Base-by-base conservation (phyloP, 2,329 filamentous ascomycete species). In the Colletotrichum melonis region DNA sequence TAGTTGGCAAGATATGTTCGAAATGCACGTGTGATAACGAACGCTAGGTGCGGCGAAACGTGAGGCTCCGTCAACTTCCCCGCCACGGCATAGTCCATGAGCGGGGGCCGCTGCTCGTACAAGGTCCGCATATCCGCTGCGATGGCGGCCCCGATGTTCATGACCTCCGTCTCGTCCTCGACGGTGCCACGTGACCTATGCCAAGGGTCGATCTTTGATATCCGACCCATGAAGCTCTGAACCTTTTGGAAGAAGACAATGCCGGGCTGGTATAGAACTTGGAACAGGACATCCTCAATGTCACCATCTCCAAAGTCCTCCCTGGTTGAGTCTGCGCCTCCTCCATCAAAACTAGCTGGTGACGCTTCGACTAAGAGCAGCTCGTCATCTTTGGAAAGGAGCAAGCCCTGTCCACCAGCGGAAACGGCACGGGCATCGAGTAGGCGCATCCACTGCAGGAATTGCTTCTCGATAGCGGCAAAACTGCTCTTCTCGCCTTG, bases 171-270 rank as follows among this genome's bases (percentile, higher is more conserved):
- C 79, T 90, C 88, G 76, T 90, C 88, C 63, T 89, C 84, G 11
- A 90, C 88, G 0, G 88, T 90, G 5, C 88, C 88, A 8, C 88
- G 84, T 28, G 84, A 84, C 12, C 88, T 85, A 77, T 90, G 88
- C 86, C 87, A 90, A 1, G 84, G 88, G 68, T 90, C 88, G 66
- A 90, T 89, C 68, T 86, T 85, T 7, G 88, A 87, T 60, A 90
- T 89, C 5, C 87, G 83, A 2, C 88, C 88, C 81, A 89, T 89
- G 76, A 90, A 89, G 42, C 85, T 87, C 76, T 89, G 88, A 0
- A 90, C 87, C 73, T 89, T 88, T 67, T 90, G 88, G 75, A 88
- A 90, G 78, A 91, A 90, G 3, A 87, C 81, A 24, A 89, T 85
- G 0, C 88, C 88, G 0, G 88, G 88, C n/a, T 88, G 86, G 74